Evolutionary conservation across 441 rosid genomes (phyloP).

Genomic region (Gossypium laxum): DNA sequence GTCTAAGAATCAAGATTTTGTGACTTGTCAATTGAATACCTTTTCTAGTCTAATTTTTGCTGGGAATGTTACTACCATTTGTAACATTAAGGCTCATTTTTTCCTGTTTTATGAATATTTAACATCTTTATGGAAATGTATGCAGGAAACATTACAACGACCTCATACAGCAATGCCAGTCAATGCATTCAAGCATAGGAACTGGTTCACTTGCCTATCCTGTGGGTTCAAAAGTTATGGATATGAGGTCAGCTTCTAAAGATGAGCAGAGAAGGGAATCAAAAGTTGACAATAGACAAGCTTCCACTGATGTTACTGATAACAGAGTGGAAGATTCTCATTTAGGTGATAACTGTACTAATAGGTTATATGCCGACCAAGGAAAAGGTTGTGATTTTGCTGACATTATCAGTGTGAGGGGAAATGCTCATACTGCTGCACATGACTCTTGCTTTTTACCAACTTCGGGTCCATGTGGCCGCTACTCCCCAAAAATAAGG

Average conservation of each 20-base stretch:
- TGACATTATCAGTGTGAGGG: conserved; percentile 55
- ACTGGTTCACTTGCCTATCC: conserved; percentile 85
- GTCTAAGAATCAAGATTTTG: neutral
- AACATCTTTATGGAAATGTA: conserved; percentile 19
- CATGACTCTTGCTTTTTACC: conserved; percentile 41
- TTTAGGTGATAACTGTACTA: conserved; percentile 52
- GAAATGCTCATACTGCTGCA: conserved; percentile 45
- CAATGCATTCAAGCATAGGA: conserved; percentile 89
- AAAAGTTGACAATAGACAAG: conserved; percentile 34
- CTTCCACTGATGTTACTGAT: conserved; percentile 33
- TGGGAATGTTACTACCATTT: neutral
- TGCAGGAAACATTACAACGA: conserved; percentile 65
- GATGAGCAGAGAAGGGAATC: conserved; percentile 40
- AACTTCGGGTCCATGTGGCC: conserved; percentile 33
- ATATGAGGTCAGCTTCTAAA: conserved; percentile 72
- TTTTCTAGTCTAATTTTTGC: neutral
- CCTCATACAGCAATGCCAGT: conserved; percentile 65
- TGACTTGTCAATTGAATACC: neutral
- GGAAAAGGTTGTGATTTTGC: conserved; percentile 54
- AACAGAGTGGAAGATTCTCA: conserved; percentile 36
- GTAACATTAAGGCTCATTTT: neutral
- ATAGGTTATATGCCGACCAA: conserved; percentile 35
- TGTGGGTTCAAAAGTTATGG: conserved; percentile 93
- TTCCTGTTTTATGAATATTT: conserved; percentile 1
- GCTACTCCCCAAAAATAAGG: conserved; percentile 30